Conservation (phyloP, 2,329 filamentous ascomycete genomes). For the Penicillium decumbens region DNA sequence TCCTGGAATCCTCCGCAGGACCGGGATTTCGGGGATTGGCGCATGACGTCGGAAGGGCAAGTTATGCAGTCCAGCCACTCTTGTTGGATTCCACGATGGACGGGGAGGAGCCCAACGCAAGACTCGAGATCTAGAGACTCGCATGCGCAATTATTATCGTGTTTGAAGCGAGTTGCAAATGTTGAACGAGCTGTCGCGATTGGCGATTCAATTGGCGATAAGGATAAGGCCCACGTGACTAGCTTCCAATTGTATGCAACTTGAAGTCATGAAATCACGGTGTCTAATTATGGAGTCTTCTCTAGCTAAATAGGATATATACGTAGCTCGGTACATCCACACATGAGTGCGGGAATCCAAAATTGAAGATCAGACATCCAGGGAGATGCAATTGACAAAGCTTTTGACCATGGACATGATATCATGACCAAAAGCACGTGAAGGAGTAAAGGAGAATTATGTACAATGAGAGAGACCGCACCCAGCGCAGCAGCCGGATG, state of each 20-base stretch:
- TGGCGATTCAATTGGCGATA: neutral
- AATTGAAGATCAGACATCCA: slow-evolving; percentile 11
- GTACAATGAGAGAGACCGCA: slow-evolving; percentile 25
- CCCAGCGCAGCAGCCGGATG: slow-evolving; percentile 1
- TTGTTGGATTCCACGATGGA: slow-evolving; percentile 21
- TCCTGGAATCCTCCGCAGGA: slow-evolving; percentile 1
- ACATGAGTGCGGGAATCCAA: neutral
- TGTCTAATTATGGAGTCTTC: neutral
- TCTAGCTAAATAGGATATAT: neutral
- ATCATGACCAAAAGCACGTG: slow-evolving; percentile 12
- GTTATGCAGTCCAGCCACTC: slow-evolving; percentile 6
- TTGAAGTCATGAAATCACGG: neutral
- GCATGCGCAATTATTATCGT: slow-evolving; percentile 28
- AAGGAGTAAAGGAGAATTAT: slow-evolving; percentile 21
- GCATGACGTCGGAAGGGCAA: slow-evolving; percentile 11
- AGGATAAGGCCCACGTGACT: neutral
- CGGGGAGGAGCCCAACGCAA: slow-evolving; percentile 26
- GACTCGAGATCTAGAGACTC: slow-evolving; percentile 18
- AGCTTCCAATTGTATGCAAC: neutral
- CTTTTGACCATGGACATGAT: slow-evolving; percentile 15
- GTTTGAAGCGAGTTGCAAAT: neutral
- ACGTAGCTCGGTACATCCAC: neutral
- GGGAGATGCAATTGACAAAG: slow-evolving; percentile 22
- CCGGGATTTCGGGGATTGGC: slow-evolving; percentile 2
- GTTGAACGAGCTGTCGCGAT: neutral